Base-by-base conservation (phyloP, 1,284 basidiomycete species). In the Fomitopsis betulina region DNA sequence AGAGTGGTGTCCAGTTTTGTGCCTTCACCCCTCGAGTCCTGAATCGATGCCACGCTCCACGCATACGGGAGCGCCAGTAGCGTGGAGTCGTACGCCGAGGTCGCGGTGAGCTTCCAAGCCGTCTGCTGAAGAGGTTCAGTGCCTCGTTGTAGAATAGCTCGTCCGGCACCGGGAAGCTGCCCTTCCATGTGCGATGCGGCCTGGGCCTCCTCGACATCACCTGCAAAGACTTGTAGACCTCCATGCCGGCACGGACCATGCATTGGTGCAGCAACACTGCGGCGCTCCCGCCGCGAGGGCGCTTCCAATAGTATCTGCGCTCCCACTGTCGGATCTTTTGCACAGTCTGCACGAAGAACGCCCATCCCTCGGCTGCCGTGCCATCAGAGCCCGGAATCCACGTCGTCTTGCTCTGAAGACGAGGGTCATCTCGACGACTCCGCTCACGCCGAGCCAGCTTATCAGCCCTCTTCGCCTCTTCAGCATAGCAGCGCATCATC, bases 91-190 rank as follows among this genome's bases (percentile, higher is more conserved):
- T 60, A 25, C 62, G 63, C 3, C 55, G n/a, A 1, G 62, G 53
- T 5, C 74, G 70, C 15, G 64, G 63, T 17, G 60, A 56, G 67
- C 71, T 75, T 43, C 63, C 57, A 7, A 69, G 65, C n/a, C 68
- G 69, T 3, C 73, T 70, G 3, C 67, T 69, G 63, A 84, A 81
- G 23, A 84, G 72, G 15, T 74, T 70, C 17, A 91, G 68, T 4
- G 84, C 76, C 3, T 83, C 82, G 58, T 89, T 89, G 73, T 84
- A 89, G 68, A 90, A 89, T 38, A 80, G 76, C 10, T 77, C 79
- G 64, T 91, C 89, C 0, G 84, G 82, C 17, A 9, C 61, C 61
- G 3, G 84, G 82, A 10, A 75, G 62, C 39, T 70, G 58, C 19
- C 75, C 32, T 17, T 54, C 32, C 19, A 54, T 47, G 17, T 17